Percentiles rank a stretch among this genome's conserved stretches.
Evolutionary conservation across 2,329 filamentous ascomycete genomes (phyloP).

Genomic region (Nakataea oryzae): DNA sequence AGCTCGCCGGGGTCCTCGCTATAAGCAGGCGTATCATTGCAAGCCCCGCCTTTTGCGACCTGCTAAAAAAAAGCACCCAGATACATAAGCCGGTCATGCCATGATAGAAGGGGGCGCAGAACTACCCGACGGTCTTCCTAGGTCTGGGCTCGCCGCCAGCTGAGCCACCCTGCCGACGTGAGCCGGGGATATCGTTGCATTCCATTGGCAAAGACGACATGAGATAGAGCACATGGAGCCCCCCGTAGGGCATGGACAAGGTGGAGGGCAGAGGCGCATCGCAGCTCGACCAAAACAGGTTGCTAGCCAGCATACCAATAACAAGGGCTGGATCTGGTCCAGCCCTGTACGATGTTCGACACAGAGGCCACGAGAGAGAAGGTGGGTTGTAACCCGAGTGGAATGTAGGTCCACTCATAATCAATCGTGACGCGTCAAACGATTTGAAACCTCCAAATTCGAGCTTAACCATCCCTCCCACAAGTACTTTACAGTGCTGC

Average conservation of each 20-base stretch:
- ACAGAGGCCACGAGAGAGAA: too few relatives aligned
- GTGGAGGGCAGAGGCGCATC: neutral
- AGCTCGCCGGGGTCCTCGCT: neutral
- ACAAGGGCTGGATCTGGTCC: too few relatives aligned
- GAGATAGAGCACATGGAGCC: neutral
- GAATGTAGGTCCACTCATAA: too few relatives aligned
- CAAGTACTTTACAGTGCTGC: neutral
- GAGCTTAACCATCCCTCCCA: too few relatives aligned
- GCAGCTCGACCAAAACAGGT: neutral
- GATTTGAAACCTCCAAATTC: too few relatives aligned
- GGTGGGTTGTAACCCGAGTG: too few relatives aligned
- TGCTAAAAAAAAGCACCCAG: neutral
- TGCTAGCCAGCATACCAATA: neutral
- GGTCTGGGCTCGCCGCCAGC: too few relatives aligned
- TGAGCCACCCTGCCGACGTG: neutral
- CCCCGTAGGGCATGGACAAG: neutral
- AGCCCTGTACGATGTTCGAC: neutral
- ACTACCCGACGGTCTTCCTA: too few relatives aligned
- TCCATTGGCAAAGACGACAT: neutral
- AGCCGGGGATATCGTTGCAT: neutral
- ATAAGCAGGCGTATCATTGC: neutral
- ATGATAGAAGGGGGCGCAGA: neutral
- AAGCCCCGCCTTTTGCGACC: neutral
- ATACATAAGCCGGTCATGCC: too few relatives aligned
- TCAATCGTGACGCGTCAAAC: neutral